Conservation (phyloP, 306 rosid genomes). For the Spatholobus suberectus region DNA sequence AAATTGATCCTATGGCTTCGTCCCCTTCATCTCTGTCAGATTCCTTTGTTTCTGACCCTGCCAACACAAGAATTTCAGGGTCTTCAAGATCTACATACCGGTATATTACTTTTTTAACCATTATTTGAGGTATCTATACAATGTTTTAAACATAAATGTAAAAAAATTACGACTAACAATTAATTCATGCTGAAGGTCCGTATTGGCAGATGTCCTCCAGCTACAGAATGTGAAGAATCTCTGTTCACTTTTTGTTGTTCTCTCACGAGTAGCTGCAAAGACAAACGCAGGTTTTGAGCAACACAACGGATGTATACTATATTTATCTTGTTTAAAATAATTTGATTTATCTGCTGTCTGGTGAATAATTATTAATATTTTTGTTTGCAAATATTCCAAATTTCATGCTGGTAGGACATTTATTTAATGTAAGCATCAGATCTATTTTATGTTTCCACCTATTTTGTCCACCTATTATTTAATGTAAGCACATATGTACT, state of each 20-base stretch:
- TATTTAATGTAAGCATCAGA: background rate
- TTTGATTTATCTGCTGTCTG: constrained; percentile 26
- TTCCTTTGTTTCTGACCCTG: constrained; percentile 41
- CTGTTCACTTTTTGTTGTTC: constrained; percentile 70
- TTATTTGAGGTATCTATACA: constrained; percentile 19
- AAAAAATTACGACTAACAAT: constrained; percentile 27
- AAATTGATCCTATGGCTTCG: constrained; percentile 48
- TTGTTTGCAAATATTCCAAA: constrained; percentile 31
- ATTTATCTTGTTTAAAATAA: constrained; percentile 34
- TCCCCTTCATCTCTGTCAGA: constrained; percentile 43
- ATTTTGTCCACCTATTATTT: too few species aligned
- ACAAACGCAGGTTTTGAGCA: constrained; percentile 66
- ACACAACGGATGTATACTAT: constrained; percentile 19
- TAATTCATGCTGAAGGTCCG: constrained; percentile 65
- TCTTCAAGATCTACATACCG: constrained; percentile 61
- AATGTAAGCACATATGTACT: too few species aligned
- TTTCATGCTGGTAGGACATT: constrained; percentile 29
- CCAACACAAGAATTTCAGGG: constrained; percentile 51
- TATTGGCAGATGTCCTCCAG: constrained; percentile 68
- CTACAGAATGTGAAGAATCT: constrained; percentile 68
- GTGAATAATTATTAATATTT: constrained; percentile 22
- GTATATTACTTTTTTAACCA: constrained; percentile 43
- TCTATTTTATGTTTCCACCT: background rate
- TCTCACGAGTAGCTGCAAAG: constrained; percentile 60
- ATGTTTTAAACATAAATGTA: constrained; percentile 12